Conservation (phyloP, 768 basidiomycete genomes). For the Flagelloscypha sp. region DNA sequence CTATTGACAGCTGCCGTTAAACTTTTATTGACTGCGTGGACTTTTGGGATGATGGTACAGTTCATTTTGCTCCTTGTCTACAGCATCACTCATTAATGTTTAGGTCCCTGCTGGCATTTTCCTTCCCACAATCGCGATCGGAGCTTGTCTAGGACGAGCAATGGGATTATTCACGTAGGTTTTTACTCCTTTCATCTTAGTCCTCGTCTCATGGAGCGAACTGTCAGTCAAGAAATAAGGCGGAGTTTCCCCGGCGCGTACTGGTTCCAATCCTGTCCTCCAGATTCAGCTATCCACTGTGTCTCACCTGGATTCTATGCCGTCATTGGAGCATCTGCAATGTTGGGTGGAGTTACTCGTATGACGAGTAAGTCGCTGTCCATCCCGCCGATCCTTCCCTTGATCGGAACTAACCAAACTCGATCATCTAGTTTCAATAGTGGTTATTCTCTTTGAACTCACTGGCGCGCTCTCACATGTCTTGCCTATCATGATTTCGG, state of each 20-base stretch:
- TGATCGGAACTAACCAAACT: conserved; percentile 6
- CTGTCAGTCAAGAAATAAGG: conserved; percentile 53
- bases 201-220: conserved; percentile 2
- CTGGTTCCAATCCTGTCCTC: conserved; percentile 66
- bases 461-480: conserved; percentile 75
- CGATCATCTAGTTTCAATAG: conserved; percentile 62
- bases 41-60: conserved; percentile 72
- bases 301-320: conserved; percentile 73
- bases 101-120: conserved; percentile 74
- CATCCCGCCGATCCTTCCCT: background rate
- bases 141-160: conserved; percentile 64
- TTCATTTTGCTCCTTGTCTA: background rate
- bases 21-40: conserved; percentile 61
- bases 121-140: conserved; percentile 67
- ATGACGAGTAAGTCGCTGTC: conserved; percentile 52
- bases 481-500: conserved; percentile 74
- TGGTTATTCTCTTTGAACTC: conserved; percentile 74
- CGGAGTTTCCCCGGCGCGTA: conserved; percentile 58
- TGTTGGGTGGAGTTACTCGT: conserved; percentile 68
- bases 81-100: conserved; percentile 1
- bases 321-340: conserved; percentile 67
- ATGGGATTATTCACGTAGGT: conserved; percentile 60
- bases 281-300: conserved; percentile 59
- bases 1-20: conserved; percentile 56
- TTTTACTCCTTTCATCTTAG: background rate